Base-by-base conservation (phyloP, 2,329 filamentous ascomycete species). In the Penicillium sp. region DNA sequence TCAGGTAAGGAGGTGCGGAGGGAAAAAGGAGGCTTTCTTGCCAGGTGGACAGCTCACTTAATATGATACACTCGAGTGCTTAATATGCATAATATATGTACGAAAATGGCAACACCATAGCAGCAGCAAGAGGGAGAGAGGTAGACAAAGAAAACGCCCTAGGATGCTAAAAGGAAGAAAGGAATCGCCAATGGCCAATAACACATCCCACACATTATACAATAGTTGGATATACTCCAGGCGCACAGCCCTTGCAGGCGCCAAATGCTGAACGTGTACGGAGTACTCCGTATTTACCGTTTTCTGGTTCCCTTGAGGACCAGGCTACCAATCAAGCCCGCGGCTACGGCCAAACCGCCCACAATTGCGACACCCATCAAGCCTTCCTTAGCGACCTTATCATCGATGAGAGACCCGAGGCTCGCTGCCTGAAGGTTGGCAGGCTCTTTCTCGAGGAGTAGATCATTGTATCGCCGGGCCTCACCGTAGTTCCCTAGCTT, bases 401-500 rank as follows among this genome's bases (percentile, higher is more conserved):
- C 93, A 73, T 99, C 93, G 67, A 99, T 96, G 72, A 97, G 78
- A 43, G 87, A 83, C 67, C 89, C 86, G 74, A 99, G 77, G 75
- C 95, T 96, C 52, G 86, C 82, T 24, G 93, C 92, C 77, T 99
- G 94, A 68, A 97, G 76, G 74, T 97, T 99, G 44, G 84, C 86
- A 8, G 92, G 91, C 77, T 99, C 94, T 72, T 93, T 88, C 58
- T 97, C 91, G 50, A 97, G 77, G 57, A 99, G 80, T 46, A 93
- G 81, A 69, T 97, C 93, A 74, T 99, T 99, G 78, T 97, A 97
- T 70, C 90, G 84, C 68, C 93, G 83, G 56, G 93, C 93, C 72
- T 99, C 94, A 57, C 88, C 92, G 75, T 97, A 99, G 81, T 97
- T 97, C 58, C 92, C 93, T 44, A 99, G 85, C 80, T 97, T 97